Percentiles rank a stretch among this genome's conserved stretches.
These are phyloP conservation scores for Pseudogymnoascus destructans DNA, from an alignment of 2,329 filamentous ascomycete genomes.

Conservation along the genomic window DNA sequence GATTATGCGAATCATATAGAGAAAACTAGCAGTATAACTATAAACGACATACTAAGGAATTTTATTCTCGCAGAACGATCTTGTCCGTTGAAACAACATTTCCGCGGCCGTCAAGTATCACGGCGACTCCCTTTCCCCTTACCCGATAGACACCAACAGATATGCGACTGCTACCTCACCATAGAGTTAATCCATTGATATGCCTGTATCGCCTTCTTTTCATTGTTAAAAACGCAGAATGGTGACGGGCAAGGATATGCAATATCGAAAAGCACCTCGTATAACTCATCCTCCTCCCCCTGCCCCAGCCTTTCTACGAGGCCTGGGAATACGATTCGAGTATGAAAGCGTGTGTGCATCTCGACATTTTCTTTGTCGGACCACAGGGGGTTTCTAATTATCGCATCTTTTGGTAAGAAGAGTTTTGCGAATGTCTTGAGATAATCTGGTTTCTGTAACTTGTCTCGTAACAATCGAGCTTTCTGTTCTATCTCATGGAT, in stretches of 20 bases:
- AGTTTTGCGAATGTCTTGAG: background rate
- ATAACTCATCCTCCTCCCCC: slow-evolving; percentile 9
- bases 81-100: background rate
- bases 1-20: background rate
- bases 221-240: background rate
- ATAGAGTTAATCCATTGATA: background rate
- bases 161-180: background rate
- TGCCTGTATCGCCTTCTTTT: background rate
- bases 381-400: slow-evolving; percentile 9
- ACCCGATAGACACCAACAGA: background rate
- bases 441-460: background rate
- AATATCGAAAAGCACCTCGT: slow-evolving; percentile 14
- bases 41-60: background rate
- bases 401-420: slow-evolving; percentile 5
- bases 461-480: slow-evolving; percentile 10
- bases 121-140: background rate
- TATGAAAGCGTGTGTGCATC: slow-evolving; percentile 10
- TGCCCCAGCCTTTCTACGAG: slow-evolving; percentile 10
- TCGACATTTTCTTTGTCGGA: slow-evolving; percentile 12
- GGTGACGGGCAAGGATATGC: slow-evolving; percentile 11
- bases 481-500: slow-evolving; percentile 13
- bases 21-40: background rate
- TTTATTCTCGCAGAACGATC: background rate
- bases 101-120: background rate
- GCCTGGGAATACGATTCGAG: slow-evolving; percentile 7